Conservation (phyloP, 192 early-diverging fungal species). For the Coemansia guatemalensis region DNA sequence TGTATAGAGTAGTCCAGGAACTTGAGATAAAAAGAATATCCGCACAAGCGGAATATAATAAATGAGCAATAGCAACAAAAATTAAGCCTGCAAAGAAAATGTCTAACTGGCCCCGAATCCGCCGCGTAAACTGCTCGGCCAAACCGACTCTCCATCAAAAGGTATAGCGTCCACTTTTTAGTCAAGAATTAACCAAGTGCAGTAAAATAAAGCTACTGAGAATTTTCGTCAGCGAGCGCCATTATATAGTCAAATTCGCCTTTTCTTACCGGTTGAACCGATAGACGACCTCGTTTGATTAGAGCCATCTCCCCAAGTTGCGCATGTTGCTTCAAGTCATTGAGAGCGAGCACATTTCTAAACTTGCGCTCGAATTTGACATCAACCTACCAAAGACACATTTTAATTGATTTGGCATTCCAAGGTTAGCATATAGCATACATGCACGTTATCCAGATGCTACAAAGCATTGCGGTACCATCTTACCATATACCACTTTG, state of each 20-base stretch:
- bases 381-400: conserved; percentile 57
- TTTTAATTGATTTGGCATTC: neutral
- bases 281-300: conserved; percentile 69
- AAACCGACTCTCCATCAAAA: conserved; percentile 4
- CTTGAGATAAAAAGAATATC: too few species aligned
- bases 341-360: conserved; percentile 60
- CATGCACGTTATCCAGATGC: neutral
- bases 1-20: too few species aligned
- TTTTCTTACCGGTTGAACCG: conserved; percentile 70
- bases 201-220: neutral
- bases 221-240: conserved; percentile 6
- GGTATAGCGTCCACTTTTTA: too few species aligned
- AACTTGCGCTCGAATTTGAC: conserved; percentile 74
- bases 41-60: neutral
- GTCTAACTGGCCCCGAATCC: conserved; percentile 4
- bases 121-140: conserved; percentile 17
- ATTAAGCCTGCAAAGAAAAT: conserved; percentile 6
- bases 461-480: neutral
- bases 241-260: conserved; percentile 70
- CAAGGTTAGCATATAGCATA: neutral
- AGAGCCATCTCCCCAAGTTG: conserved; percentile 65
- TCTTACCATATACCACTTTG: conserved; percentile 80
- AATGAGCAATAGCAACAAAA: conserved; percentile 7
- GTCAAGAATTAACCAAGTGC: too few species aligned
- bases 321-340: conserved; percentile 62